A percentile compares a stretch with the other conserved stretches of the same genome.
Evolutionary conservation across 805 yeast species (phyloP).

Genomic region (Candida mattraensis): DNA sequence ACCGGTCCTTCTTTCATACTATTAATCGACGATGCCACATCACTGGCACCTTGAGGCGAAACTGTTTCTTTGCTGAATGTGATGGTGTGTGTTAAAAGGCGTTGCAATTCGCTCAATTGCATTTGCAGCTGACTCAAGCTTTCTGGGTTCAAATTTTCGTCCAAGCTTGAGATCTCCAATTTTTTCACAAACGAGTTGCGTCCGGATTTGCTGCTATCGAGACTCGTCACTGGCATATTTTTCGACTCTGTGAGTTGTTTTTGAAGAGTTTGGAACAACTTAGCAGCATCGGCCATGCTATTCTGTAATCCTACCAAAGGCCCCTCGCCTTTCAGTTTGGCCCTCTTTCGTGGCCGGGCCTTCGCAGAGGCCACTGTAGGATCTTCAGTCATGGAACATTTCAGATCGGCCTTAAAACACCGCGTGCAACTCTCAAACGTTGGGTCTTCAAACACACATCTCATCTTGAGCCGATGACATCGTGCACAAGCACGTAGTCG

Average conservation of each 20-base stretch:
- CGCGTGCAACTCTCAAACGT: conserved; percentile 42
- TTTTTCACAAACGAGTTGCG: conserved; percentile 6
- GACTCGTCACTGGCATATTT: conserved; percentile 9
- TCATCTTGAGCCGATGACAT: conserved; percentile 52
- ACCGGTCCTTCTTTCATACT: conserved; percentile 39
- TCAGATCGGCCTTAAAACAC: conserved; percentile 43
- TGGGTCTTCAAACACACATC: conserved; percentile 52
- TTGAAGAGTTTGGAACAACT: conserved; percentile 26
- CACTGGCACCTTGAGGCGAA: conserved; percentile 4
- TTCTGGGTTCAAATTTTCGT: conserved; percentile 23
- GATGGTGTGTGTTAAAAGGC: conserved; percentile 30
- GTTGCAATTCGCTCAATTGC: conserved; percentile 35
- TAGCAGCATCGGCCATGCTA: conserved; percentile 27
- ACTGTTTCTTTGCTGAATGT: conserved; percentile 12
- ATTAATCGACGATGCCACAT: conserved; percentile 33
- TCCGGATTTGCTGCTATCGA: conserved; percentile 8
- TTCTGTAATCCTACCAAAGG: conserved; percentile 29
- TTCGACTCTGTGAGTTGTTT: conserved; percentile 15
- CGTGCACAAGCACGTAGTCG: conserved; percentile 54
- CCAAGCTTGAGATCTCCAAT: conserved; percentile 12
- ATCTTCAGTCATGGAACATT: conserved; percentile 51
- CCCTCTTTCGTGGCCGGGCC: conserved; percentile 35
- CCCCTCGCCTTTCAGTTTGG: conserved; percentile 27
- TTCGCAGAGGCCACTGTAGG: conserved; percentile 46
- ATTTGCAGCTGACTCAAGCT: conserved; percentile 27